Base-by-base conservation (phyloP, 768 basidiomycete genomes). In the Peribolospora baueri region DNA sequence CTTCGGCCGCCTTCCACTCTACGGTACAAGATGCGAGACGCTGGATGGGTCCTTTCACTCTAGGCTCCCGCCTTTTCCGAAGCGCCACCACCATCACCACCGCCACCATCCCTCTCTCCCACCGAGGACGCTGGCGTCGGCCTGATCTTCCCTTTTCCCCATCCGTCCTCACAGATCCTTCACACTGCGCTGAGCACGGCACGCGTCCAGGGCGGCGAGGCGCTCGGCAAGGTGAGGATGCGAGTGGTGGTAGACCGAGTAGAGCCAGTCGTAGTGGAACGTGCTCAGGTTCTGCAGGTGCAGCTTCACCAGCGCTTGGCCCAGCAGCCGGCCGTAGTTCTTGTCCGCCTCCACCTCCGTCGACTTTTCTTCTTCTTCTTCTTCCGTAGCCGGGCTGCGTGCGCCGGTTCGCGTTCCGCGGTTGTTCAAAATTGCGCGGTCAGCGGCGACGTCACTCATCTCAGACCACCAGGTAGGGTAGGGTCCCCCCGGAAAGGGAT, bases 211-310 rank as follows among this genome's bases (percentile, higher is more conserved):
- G 3, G 77, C 84, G 59, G 76, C 79, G 62, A 95, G 70, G 6
- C 90, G 76, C 70, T 98, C 90, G 43, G 83, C 81, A 60, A 98
- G 67, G 3, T 87, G 93, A 4, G 91, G 91, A 68, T 98, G 91
- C 50, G 84, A 88, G 68, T 95, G 86, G 67, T 93, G 86, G 62
- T 86, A 93, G 25, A 84, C 84, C 52, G 87, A 93, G 70, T 91
- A 93, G 51, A 62, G 5, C 46, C 50, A 54, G 36, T 62, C 61
- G 49, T 25, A 54, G 48, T 59, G 59, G 14, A 62, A 39, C 3
- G 59, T 42, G 72, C 81, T 64, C 60, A 93, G 65, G 65, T 97
- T 95, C 72, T 90, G 82, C 56, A 85, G 81, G 64, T 95, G 90
- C 25, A 97, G 74, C 50, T 79, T 74, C 60, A 85, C 76, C 56